Base-by-base conservation (phyloP, 306 rosid genomes). In the Neltuma alba region DNA sequence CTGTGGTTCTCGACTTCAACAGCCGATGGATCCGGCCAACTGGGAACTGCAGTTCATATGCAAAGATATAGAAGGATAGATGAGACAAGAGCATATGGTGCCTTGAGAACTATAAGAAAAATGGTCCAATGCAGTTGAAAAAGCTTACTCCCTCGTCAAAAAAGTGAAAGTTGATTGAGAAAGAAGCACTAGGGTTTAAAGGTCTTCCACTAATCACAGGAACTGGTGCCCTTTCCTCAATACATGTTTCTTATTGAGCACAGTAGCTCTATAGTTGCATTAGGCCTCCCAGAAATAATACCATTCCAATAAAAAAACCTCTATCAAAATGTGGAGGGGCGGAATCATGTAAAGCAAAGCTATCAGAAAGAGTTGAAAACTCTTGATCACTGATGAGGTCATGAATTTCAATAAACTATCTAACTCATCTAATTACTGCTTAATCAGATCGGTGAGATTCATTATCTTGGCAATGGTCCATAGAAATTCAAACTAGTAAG, bases 11-110 rank as follows among this genome's bases (percentile, higher is more conserved):
- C 6, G 70, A 61, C 87, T 91, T 91, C 84, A 91, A 74, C 21
- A 89, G 86, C 20, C 93, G 85, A 84, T 91, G 95, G 85, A 91
- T 91, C 31, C 95, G 80, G 60, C 95, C 95, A 70, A 91, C 95
- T 0, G 96, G 93, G 79, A 91, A 91, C 96, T 91, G 89, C 83
- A 87, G 25, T 84, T 77, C 16, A 36, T 58, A 66, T 37, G 37
- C 66, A 62, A 7, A 2, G 52, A 68, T 34, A 83, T 7, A 48
- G 70, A 70, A 64, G 21, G 21, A 70, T 16, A 40, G 7, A 37
- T 78, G 27, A 81, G 67, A 61, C 45, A 70, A 37, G 42, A 76
- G 58, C 73, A 62, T 57, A 66, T 33, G 25, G n/a, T 50, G 58
- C 60, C 54, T 42, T 7, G 58, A 79, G 25, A 16, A 47, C 28